A percentile compares a stretch with the other conserved stretches of the same genome.
Evolutionary conservation across 2,329 filamentous ascomycete genomes (phyloP).

Genomic region (Botrytis fragariae): DNA sequence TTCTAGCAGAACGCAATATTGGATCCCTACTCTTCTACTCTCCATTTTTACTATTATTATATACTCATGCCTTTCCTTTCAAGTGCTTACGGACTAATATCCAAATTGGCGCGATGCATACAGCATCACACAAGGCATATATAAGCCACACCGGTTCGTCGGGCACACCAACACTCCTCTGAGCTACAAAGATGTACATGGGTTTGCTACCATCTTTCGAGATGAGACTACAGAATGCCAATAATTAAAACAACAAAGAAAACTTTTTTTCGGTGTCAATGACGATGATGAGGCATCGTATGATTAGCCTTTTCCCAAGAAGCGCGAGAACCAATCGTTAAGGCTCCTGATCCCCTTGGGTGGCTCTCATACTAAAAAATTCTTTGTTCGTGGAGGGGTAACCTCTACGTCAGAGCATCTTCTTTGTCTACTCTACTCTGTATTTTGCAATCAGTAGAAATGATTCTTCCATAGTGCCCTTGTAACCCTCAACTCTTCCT

Average conservation of each 20-base stretch:
- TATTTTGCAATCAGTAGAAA: neutral
- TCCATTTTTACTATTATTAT: neutral
- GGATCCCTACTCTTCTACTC: neutral
- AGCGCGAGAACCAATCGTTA: slow-evolving; percentile 4
- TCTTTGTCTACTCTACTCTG: neutral
- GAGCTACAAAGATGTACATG: neutral
- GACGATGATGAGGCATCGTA: slow-evolving; percentile 10
- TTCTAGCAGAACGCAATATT: neutral
- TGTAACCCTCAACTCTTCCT: no score
- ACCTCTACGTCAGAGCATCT: neutral
- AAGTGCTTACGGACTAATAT: neutral
- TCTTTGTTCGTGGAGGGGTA: neutral
- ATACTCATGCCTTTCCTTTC: neutral
- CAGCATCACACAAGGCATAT: neutral
- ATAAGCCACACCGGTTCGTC: slow-evolving; percentile 14
- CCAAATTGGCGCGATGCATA: slow-evolving; percentile 14
- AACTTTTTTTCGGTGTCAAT: neutral
- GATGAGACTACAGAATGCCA: neutral
- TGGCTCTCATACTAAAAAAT: neutral
- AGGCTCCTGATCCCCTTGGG: neutral
- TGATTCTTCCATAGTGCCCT: neutral
- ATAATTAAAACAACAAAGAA: slow-evolving; percentile 1
- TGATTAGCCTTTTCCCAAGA: neutral
- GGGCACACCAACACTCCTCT: slow-evolving; percentile 3
- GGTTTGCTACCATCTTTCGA: neutral